phyloP scores from a whole-genome alignment of 805 yeast genomes.

The Phaffomyces opuntiae region DNA sequence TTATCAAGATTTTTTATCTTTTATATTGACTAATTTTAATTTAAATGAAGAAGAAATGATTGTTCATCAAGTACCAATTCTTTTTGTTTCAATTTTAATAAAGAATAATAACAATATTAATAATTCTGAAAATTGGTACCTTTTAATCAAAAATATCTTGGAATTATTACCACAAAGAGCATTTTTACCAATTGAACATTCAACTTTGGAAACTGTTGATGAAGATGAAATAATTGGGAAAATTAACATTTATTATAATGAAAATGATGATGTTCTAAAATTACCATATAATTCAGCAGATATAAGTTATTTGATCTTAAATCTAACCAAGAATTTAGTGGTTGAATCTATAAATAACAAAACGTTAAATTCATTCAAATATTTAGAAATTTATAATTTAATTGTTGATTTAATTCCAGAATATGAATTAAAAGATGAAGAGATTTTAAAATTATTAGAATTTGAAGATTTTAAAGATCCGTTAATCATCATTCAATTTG shows the following conservation, averaged over 20 bases:
- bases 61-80: constrained; percentile 65
- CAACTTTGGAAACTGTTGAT: constrained; percentile 17
- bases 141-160: constrained; percentile 37
- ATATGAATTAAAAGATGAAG: constrained; percentile 27
- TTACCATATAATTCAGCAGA: constrained; percentile 39
- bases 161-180: constrained; percentile 58
- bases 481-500: constrained; percentile 21
- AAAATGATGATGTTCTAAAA: constrained; percentile 21
- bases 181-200: constrained; percentile 45
- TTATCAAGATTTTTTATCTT: constrained; percentile 42
- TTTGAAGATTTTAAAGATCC: constrained; percentile 8
- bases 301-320: constrained; percentile 34
- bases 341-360: constrained; percentile 16
- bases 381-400: constrained; percentile 29
- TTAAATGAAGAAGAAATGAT: constrained; percentile 86
- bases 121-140: constrained; percentile 27
- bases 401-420: constrained; percentile 43
- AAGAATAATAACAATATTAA: constrained; percentile 9
- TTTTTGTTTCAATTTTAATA: constrained; percentile 43
- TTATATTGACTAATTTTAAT: constrained; percentile 57
- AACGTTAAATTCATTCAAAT: constrained; percentile 18
- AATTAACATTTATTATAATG: constrained; percentile 30
- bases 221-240: constrained; percentile 19
- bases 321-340: constrained; percentile 23
- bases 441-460: constrained; percentile 24